Evolutionary conservation across 495 filamentous ascomycete genomes (phyloP), one percentile per base, ranked within the genome.

Genomic region (Xylaria flabelliformis): DNA sequence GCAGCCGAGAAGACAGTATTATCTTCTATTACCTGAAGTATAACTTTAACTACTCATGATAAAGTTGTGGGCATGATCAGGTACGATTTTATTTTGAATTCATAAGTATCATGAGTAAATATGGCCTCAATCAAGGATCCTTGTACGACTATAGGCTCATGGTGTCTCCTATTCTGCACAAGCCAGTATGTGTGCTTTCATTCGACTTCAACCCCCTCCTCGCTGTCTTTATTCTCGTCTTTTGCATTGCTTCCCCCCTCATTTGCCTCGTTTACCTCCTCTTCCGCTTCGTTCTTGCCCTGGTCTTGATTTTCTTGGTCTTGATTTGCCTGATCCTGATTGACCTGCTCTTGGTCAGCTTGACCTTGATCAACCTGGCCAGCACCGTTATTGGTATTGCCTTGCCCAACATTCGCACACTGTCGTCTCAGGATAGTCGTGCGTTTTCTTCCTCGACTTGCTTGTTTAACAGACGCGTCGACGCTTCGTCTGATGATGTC

Each of bases 401-500:
- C 44, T 44, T 70, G 50, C 10, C 68, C 67, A 24, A 42, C 44
- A 53, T 63, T 71, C 68, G 70, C 32, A 61, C 75, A 78, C 73
- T 70, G 67, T 71, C 70, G 71, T 59, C 63, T 74, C 42, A 62
- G 39, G 61, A 74, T 69, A 10, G 76, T 34, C 26, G 69, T 70
- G 64, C 75, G 76, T 70, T 75, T 77, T 3, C 67, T 72, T 26
- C 39, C 69, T 26, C 75, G 74, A 39, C 71, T 55, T 32, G 75
- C 76, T 46, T 74, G 76, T 67, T 71, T 78, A n/a, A 77, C 73
- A 36, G 76, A 66, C 15, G 75, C 74, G 36, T 67, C 70, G 7
- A 84, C 69, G 63, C 79, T 80, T n/a, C 82, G 80, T 72, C 83
- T 83, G 75, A 85, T 83, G 74, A 85, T 67, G 44, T 77, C 67